Conservation (phyloP, 176 grass and related monocot species). For the Olyra latifolia region DNA sequence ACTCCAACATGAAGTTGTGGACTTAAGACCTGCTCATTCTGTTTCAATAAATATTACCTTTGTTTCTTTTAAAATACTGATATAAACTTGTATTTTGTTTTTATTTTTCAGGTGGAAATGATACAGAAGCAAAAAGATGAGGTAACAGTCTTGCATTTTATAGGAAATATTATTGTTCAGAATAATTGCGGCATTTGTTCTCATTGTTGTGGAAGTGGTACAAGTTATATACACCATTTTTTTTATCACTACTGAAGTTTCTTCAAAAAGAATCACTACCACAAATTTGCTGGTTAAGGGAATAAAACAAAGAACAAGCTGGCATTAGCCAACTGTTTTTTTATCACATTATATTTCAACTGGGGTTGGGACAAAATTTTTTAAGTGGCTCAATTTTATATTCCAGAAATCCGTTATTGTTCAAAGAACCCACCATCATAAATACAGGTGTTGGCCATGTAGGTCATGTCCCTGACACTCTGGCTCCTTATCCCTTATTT, state of each 20-base stretch:
- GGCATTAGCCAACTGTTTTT: not conserved
- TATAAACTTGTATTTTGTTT: not conserved
- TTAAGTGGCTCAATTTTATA: not conserved
- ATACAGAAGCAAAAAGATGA: slow-evolving; percentile 59
- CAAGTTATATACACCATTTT: not conserved
- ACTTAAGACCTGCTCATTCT: not conserved
- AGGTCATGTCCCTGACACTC: not conserved
- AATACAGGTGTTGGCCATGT: not conserved
- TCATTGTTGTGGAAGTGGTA: not conserved
- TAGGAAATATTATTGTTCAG: not conserved
- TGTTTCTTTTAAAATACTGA: slow-evolving; percentile 14
- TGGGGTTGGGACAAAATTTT: not conserved
- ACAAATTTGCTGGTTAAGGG: not conserved
- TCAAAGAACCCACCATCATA: not conserved
- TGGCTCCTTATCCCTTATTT: not conserved
- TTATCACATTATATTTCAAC: not conserved
- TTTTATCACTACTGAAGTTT: not conserved
- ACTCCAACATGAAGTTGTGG: not conserved
- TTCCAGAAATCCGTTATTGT: not conserved
- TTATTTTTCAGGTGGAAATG: slow-evolving; percentile 58
- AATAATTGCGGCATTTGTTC: not conserved
- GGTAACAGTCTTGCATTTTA: slow-evolving; percentile 44
- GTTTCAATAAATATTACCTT: not conserved
- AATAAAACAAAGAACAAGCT: not conserved
- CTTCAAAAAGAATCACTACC: not conserved